Conservation (phyloP, 164 flowering plant species). For the Hamamelis virginiana region DNA sequence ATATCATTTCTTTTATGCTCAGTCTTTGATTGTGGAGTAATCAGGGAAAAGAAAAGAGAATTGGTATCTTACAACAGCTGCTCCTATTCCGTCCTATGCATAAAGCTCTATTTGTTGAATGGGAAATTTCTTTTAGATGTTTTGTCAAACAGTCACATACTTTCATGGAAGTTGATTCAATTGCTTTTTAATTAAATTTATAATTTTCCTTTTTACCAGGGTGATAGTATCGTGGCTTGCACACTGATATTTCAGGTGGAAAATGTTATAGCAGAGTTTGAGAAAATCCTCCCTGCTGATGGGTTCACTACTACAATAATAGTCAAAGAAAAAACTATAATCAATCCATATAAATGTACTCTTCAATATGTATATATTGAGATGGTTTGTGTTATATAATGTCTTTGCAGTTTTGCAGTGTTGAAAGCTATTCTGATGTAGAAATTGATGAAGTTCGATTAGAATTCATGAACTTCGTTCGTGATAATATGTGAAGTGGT, state of each 20-base stretch:
- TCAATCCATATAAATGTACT: no score
- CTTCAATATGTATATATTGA: no score
- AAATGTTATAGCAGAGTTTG: constrained; percentile 63
- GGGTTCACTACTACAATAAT: no score
- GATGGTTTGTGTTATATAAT: no score
- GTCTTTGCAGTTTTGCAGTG: no score
- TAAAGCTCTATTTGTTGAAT: neutral
- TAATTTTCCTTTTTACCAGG: constrained; percentile 41
- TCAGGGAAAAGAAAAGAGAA: neutral
- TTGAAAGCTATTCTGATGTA: no score
- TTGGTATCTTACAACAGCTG: neutral
- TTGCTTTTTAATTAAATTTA: neutral
- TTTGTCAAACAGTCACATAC: neutral
- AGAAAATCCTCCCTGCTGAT: constrained; percentile 78
- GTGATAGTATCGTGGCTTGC: constrained; percentile 61
- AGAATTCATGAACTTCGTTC: no score
- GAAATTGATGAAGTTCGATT: no score
- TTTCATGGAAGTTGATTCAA: no score
- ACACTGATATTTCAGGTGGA: constrained; percentile 61
- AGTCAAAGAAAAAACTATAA: no score
- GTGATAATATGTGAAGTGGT: no score
- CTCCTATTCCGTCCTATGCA: neutral
- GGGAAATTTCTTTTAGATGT: neutral
- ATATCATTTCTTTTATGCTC: neutral
- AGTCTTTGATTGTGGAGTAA: neutral